Conservation (phyloP, 352 stramenopile genomes). For the Albugo candida region DNA sequence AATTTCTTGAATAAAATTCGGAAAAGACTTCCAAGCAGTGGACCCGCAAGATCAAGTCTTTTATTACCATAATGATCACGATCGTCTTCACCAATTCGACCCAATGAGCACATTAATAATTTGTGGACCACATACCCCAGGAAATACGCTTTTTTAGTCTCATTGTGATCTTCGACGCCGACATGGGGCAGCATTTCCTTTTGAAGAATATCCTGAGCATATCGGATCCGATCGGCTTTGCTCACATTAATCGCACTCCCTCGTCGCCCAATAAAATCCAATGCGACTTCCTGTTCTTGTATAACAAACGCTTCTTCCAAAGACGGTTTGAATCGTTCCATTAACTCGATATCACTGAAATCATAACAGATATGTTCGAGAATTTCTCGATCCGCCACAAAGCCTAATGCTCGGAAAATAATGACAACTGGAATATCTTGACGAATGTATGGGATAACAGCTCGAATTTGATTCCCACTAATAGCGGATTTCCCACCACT, state of each 20-base stretch:
- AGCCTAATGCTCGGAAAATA: constrained; percentile 96
- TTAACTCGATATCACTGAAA: constrained; percentile 96
- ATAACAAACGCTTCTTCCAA: constrained; percentile 98
- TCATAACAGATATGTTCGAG: constrained; percentile 99
- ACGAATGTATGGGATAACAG: constrained; percentile 96
- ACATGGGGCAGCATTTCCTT: constrained; percentile 99
- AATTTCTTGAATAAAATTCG: constrained; percentile 97
- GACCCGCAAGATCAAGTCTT: constrained; percentile 95
- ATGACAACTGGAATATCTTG: constrained; percentile 98
- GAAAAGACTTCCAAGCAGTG: constrained; percentile 95
- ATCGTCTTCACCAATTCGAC: constrained; percentile 95
- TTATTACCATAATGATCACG: constrained; percentile 99
- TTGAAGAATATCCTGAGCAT: constrained; percentile 96
- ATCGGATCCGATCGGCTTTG: constrained; percentile 95
- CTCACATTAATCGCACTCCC: constrained; percentile 90
- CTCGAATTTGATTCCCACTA: constrained; percentile 96
- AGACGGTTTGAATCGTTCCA: constrained; percentile 96
- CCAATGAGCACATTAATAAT: constrained; percentile 96
- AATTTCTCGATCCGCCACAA: constrained; percentile 93
- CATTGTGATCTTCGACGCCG: constrained; percentile 93
- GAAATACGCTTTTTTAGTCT: constrained; percentile 96
- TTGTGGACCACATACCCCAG: constrained; percentile 99
- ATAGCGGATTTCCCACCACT: constrained; percentile 85
- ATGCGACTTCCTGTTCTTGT: constrained; percentile 91
- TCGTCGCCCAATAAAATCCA: constrained; percentile 98